Percentiles rank a stretch among this genome's conserved stretches.
Conservation (phyloP, 257 asterid genomes). For the Solanum virginianum region DNA sequence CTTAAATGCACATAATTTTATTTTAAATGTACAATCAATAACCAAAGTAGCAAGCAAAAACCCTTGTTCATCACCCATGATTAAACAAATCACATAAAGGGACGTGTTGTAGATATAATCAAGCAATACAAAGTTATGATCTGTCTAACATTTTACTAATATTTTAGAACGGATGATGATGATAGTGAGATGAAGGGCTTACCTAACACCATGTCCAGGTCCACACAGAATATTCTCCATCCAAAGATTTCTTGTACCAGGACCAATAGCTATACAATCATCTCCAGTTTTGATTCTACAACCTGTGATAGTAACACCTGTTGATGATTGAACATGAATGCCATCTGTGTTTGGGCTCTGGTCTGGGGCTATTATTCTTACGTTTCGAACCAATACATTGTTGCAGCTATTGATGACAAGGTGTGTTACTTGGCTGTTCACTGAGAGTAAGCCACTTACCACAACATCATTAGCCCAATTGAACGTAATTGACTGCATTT, state of each 20-base stretch:
- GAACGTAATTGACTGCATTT: slow-evolving; percentile 50
- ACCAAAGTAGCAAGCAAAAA: not conserved
- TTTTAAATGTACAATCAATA: not conserved
- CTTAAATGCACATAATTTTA: not conserved
- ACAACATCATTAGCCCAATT: slow-evolving; percentile 39
- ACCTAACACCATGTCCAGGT: slow-evolving; percentile 74
- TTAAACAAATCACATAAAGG: not conserved
- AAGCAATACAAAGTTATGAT: not conserved
- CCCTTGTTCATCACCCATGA: not conserved
- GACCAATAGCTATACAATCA: slow-evolving; percentile 61
- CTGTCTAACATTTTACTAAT: not conserved
- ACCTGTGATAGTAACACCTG: slow-evolving; percentile 28
- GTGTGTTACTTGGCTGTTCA: slow-evolving; percentile 53
- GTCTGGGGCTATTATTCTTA: slow-evolving; percentile 38
- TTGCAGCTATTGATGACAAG: slow-evolving; percentile 54
- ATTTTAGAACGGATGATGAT: not conserved
- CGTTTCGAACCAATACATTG: slow-evolving; percentile 35
- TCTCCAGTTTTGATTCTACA: slow-evolving; percentile 38
- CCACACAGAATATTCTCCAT: slow-evolving; percentile 54
- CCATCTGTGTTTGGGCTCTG: slow-evolving; percentile 63
- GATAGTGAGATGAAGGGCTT: not conserved
- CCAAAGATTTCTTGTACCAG: slow-evolving; percentile 51
- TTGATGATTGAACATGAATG: slow-evolving; percentile 46
- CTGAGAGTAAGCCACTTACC: slow-evolving; percentile 40
- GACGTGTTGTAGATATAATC: no score